A percentile compares a stretch with the other conserved stretches of the same genome.
phyloP scores from a whole-genome alignment of 176 grass and related monocot genomes.

The Musa itinerans region DNA sequence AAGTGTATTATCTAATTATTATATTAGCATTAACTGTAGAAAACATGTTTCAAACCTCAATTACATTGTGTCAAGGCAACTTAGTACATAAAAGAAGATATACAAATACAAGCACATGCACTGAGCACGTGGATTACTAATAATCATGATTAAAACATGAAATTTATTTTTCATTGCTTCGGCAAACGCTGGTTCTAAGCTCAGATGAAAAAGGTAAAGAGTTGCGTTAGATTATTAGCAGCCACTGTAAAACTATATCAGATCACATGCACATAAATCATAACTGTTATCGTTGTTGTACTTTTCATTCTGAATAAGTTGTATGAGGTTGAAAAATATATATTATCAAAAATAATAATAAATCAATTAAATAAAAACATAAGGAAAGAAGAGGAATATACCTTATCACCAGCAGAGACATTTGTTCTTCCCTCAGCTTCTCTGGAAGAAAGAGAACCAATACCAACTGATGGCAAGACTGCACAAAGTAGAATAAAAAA shows the following conservation, averaged over 20 bases:
- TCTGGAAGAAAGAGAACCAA: slow-evolving; percentile 80
- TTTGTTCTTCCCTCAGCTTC: slow-evolving; percentile 79
- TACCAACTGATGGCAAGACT: slow-evolving; percentile 72
- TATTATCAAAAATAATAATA: neutral
- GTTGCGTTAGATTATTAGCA: no score
- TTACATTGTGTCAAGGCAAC: no score
- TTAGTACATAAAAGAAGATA: no score
- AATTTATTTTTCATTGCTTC: neutral
- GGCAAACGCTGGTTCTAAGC: no score
- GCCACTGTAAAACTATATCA: no score
- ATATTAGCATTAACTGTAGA: neutral
- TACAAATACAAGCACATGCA: no score
- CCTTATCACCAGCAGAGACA: slow-evolving; percentile 63
- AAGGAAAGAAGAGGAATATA: slow-evolving; percentile 9
- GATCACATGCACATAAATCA: no score
- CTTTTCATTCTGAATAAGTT: neutral
- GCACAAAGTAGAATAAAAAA: slow-evolving; percentile 8
- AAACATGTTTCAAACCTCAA: neutral
- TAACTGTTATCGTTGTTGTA: no score
- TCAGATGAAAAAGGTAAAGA: no score
- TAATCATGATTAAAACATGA: neutral
- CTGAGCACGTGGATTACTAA: neutral
- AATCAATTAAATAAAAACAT: neutral
- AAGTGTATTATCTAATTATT: neutral
- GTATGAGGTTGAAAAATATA: neutral